A percentile compares a stretch with the other conserved stretches of the same genome.
Evolutionary conservation across 805 yeast genomes (phyloP).

Genomic region (Myxozyma lipomycoides): DNA sequence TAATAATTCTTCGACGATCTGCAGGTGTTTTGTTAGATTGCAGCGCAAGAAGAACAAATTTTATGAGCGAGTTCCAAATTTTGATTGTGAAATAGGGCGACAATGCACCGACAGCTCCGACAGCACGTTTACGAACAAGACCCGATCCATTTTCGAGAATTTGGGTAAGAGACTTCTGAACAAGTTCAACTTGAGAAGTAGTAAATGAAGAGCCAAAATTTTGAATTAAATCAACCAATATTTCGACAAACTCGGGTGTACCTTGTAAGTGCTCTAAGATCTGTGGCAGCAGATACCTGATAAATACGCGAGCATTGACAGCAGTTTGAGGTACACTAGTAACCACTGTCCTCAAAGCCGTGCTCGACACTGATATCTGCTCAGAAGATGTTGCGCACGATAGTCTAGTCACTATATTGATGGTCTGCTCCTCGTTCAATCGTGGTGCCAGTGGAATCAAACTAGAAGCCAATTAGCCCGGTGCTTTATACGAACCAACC

Average conservation of each 20-base stretch:
- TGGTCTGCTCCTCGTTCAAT: constrained; percentile 29
- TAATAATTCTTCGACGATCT: constrained; percentile 18
- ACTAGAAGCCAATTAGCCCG: no score
- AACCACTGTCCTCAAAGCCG: constrained; percentile 38
- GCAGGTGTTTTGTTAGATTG: constrained; percentile 2
- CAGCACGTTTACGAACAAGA: constrained; percentile 48
- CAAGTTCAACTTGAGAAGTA: constrained; percentile 37
- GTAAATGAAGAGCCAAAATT: constrained; percentile 46
- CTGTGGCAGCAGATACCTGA: constrained; percentile 31
- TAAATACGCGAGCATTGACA: constrained; percentile 30
- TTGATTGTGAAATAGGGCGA: constrained; percentile 34
- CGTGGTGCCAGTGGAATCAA: constrained; percentile 28
- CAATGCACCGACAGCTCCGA: constrained; percentile 47
- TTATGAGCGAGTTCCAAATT: constrained; percentile 31
- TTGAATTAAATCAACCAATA: constrained; percentile 53
- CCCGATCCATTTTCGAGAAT: constrained; percentile 44
- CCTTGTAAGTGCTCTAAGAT: constrained; percentile 19
- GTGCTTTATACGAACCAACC: neutral
- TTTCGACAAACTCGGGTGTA: constrained; percentile 57
- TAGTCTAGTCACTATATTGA: constrained; percentile 34
- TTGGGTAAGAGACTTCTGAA: constrained; percentile 37
- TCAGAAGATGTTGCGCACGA: constrained; percentile 34
- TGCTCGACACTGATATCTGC: constrained; percentile 39
- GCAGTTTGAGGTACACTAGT: constrained; percentile 30
- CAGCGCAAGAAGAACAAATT: constrained; percentile 14